Percentiles rank a stretch among this genome's conserved stretches.
Conservation (phyloP, 1,139 yeast genomes). For the Protomyces pachydermus region DNA sequence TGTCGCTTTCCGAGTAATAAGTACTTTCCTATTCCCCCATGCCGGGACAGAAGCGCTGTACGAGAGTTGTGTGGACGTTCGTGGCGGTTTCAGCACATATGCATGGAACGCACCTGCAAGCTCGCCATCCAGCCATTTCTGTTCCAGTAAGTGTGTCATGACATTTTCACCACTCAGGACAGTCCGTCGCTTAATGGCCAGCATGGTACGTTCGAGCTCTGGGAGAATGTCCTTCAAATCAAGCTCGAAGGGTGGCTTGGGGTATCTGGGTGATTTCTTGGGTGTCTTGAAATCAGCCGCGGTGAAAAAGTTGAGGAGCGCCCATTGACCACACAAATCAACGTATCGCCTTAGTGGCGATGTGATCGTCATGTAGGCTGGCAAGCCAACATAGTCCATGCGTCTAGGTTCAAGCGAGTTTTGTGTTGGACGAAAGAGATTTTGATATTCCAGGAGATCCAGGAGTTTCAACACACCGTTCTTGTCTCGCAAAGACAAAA, state of each 20-base stretch:
- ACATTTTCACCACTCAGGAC: not conserved
- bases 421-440: not conserved
- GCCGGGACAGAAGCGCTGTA: not conserved
- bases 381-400: conserved; percentile 32
- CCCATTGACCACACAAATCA: conserved; percentile 76
- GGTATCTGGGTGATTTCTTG: not conserved
- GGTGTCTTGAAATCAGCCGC: not conserved
- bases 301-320: not conserved
- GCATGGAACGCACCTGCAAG: not conserved
- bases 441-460: not conserved
- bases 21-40: not conserved
- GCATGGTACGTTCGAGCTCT: not conserved
- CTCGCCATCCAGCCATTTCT: not conserved
- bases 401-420: conserved; percentile 1
- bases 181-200: not conserved
- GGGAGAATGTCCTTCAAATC: not conserved
- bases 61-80: not conserved
- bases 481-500: not conserved
- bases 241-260: not conserved
- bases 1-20: not conserved
- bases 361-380: conserved; percentile 66
- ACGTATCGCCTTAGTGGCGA: conserved; percentile 84
- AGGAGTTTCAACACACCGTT: not conserved
- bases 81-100: not conserved
- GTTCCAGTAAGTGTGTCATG: not conserved